Base-by-base conservation (phyloP, 176 grass and related monocot genomes). In the Eragrostis curvula region DNA sequence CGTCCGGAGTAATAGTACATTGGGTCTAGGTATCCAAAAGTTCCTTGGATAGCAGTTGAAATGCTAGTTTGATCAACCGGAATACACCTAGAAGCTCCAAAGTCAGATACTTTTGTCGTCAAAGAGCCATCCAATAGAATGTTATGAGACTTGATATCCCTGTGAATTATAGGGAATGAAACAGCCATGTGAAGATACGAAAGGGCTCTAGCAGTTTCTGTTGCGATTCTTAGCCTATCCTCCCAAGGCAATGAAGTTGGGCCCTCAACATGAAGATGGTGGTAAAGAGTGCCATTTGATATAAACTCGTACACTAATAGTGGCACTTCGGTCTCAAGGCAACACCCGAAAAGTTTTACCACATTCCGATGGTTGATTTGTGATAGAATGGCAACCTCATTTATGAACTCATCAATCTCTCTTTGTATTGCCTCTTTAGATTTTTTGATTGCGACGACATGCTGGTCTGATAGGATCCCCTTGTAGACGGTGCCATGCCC, bases 71-170 rank as follows among this genome's bases (percentile, higher is more conserved):
- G 68, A 66, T 89, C 73, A n/a, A 52, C 20, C 1, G 87, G 76
- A 50, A 93, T 88, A 52, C 80, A 87, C 50, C 87, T 89, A 7
- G 91, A 93, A 73, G 87, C 84, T 71, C 91, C 91, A 81, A 93
- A 93, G 2, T 93, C 84, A 0, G 87, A 93, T 1, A 93, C 74
- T 45, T 93, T 93, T 14, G 84, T 48, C 10, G 51, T 70, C 6
- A 81, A 17, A 1, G 83, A 48, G 11, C 64, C 64, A 49, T 36
- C 32, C 32, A 36, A 36, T 36, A 36, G 32, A 36, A 36, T 36
- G 32, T 36, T 36, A 36, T 36, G 32, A 4, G 32, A 36, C 32
- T 36, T 36, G 32, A 36, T 36, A 36, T 36, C 32, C 32, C 32
- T 36, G 32, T 36, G 32, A 36, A 36, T 36, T 36, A 36, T 36